Evolutionary conservation across 306 rosid genomes (phyloP), one percentile per base, ranked within the genome.

Genomic region (Trifolium repens): DNA sequence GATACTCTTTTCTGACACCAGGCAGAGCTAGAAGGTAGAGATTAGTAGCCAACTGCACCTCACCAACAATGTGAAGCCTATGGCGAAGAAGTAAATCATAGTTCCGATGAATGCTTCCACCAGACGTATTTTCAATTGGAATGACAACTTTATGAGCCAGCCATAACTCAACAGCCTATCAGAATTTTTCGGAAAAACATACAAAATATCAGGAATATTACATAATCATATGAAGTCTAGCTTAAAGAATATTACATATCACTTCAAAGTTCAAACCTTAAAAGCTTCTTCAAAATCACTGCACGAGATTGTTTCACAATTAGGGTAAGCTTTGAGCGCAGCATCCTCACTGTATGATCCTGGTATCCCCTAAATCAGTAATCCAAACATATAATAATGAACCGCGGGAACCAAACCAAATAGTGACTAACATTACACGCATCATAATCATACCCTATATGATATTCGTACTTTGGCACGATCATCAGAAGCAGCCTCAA

Each of bases 21-120:
- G 93, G 93, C 11, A 88, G 84, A 63, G 91, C 96, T 24, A 91
- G 83, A 79, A 91, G 96, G 73, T 85, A 88, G 77, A 83, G 86
- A 39, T 87, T 80, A 67, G 79, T 73, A 58, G 86, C 82, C 82
- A 88, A 73, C 83, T 88, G 89, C 84, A 88, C 91, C 80, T 88
- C 93, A 49, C 91, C 93, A n/a, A 91, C 90, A 73, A 90, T 90
- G 78, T 90, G 89, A 53, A 90, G 89, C 85, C 96, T 86, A 80
- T 88, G 96, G 17, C 96, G 85, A 65, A 90, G 93, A 73, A 90
- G 91, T 80, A 90, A 87, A 84, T 90, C 93, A n/a, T 90, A 90
- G 79, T 87, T 87, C 2, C 96, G 88, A 77, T 90, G 91, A 78
- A 90, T 80, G 72, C 93, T 88, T 81, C 96, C 96, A 71, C 91